Percentiles rank a stretch among this genome's conserved stretches.
These are phyloP conservation scores for Candida orba DNA, from an alignment of 805 yeast genomes.

Conservation along the genomic window DNA sequence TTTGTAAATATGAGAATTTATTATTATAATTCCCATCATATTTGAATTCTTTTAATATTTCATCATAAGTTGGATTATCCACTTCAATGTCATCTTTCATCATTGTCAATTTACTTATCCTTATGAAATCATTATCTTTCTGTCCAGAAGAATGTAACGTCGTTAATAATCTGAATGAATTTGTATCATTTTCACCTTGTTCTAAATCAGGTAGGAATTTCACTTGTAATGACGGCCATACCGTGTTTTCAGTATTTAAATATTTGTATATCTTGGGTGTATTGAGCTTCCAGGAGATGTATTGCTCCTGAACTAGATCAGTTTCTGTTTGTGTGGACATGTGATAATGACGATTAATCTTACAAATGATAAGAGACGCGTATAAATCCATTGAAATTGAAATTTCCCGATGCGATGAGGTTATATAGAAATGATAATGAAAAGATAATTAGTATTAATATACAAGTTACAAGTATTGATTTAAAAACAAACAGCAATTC, in stretches of 20 bases:
- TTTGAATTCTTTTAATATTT: constrained; percentile 25
- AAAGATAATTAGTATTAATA: no score
- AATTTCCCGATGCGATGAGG: no score
- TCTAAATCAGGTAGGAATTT: constrained; percentile 55
- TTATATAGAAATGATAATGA: not conserved
- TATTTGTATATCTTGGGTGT: constrained; percentile 70
- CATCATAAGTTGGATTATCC: constrained; percentile 28
- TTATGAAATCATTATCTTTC: constrained; percentile 44
- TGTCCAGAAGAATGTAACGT: constrained; percentile 63
- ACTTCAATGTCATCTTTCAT: constrained; percentile 2
- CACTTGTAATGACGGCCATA: constrained; percentile 66
- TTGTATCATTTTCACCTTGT: constrained; percentile 3
- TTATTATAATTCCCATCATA: constrained; percentile 16
- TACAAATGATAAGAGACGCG: not conserved
- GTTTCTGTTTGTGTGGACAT: not conserved
- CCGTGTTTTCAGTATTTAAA: constrained; percentile 57
- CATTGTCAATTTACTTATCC: constrained; percentile 25
- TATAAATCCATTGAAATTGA: not conserved
- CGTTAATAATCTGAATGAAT: constrained; percentile 40
- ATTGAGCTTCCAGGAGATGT: constrained; percentile 66
- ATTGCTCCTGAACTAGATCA: constrained; percentile 15
- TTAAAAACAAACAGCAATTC: no score
- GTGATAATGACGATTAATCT: no score
- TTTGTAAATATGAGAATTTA: constrained; percentile 39
- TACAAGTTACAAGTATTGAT: no score